Evolutionary conservation across 2,329 filamentous ascomycete genomes (phyloP).

Genomic region (Paracamarosporium sp.): DNA sequence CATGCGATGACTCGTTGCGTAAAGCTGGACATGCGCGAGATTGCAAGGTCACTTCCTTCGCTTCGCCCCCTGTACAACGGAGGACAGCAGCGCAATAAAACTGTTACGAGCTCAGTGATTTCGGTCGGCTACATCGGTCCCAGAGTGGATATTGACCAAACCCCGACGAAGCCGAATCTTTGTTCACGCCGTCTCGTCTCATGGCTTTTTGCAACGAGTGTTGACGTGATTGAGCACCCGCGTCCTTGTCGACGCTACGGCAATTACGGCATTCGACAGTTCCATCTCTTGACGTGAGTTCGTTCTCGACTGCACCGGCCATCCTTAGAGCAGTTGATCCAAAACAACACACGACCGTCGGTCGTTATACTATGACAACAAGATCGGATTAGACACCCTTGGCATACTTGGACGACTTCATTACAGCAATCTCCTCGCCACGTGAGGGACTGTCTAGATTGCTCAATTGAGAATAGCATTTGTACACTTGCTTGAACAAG

Average conservation of each 20-base stretch:
- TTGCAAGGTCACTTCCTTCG: not conserved
- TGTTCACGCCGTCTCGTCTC: no score
- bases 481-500: not conserved
- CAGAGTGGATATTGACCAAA: not conserved
- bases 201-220: not conserved
- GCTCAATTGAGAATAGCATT: not conserved
- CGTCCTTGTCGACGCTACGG: not conserved
- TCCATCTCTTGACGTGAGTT: no score
- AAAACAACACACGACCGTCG: not conserved
- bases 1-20: constrained; percentile 5
- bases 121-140: not conserved
- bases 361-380: not conserved
- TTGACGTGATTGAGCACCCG: not conserved
- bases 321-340: not conserved
- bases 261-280: no score
- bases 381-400: no score
- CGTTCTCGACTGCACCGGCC: not conserved
- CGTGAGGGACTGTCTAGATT: no score
- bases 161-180: not conserved
- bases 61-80: not conserved
- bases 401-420: no score
- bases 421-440: no score
- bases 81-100: not conserved
- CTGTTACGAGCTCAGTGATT: not conserved
- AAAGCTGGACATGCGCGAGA: not conserved